phyloP scores from a whole-genome alignment of 2,329 filamentous ascomycete species.

The Pyrenophora seminiperda region DNA sequence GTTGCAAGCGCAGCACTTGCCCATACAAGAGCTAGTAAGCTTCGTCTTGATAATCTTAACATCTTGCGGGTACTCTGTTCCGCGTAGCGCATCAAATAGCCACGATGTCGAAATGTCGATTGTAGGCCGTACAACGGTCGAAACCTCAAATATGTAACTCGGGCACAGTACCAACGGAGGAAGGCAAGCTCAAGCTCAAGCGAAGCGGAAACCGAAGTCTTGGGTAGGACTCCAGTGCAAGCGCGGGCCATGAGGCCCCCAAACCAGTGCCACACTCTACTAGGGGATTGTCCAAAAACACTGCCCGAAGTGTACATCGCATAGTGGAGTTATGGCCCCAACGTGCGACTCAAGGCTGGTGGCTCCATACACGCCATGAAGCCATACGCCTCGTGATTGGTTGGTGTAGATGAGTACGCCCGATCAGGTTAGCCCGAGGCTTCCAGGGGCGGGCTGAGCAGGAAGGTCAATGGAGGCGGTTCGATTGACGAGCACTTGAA shows the following conservation, averaged over 20 bases:
- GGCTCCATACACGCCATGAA: not conserved
- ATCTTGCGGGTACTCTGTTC: constrained; percentile 3
- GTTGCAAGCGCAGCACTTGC: constrained; percentile 31
- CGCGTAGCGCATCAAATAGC: not conserved
- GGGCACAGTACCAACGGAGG: not conserved
- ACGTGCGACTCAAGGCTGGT: not conserved
- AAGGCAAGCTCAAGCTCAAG: not conserved
- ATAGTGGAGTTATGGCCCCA: not conserved
- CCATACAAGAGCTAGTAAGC: constrained; percentile 29
- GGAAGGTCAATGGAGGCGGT: not conserved
- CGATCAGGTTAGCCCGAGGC: too few species aligned
- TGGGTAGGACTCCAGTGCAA: constrained; percentile 1
- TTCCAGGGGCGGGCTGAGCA: too few species aligned
- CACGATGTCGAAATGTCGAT: too few species aligned
- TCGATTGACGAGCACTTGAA: too few species aligned
- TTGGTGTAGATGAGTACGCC: not conserved
- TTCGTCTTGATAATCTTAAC: constrained; percentile 8
- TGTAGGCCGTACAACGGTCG: too few species aligned
- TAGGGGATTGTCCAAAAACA: not conserved
- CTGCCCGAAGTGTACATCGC: not conserved
- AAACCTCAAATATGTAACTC: too few species aligned
- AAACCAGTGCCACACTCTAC: not conserved
- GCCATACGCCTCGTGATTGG: not conserved
- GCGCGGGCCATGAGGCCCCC: not conserved
- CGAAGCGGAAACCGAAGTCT: too few species aligned